Percentiles rank a stretch among this genome's conserved stretches.
These are phyloP conservation scores for Phytopythium kandeliae DNA, from an alignment of 352 stramenopile genomes.

Conservation along the genomic window DNA sequence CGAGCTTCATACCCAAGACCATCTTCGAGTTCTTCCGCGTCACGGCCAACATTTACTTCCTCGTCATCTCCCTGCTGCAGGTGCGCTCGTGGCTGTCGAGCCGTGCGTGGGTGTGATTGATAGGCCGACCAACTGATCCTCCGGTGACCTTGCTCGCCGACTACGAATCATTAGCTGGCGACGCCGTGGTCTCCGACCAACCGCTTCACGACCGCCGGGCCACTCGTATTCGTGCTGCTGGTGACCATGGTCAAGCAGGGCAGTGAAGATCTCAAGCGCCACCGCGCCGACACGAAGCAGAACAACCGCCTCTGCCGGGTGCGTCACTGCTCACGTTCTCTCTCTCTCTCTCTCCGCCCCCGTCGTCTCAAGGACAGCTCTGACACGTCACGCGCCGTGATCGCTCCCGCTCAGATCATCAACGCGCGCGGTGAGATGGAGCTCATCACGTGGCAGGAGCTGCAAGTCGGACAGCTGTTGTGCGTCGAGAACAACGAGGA, in stretches of 20 bases:
- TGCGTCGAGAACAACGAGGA: constrained; percentile 78
- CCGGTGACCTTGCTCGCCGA: background rate
- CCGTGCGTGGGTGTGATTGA: no score
- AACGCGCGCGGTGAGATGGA: constrained; percentile 34
- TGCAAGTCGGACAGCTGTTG: constrained; percentile 77
- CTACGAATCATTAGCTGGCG: constrained; percentile 24
- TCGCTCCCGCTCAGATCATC: constrained; percentile 29
- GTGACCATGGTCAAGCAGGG: constrained; percentile 77
- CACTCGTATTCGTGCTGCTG: constrained; percentile 65
- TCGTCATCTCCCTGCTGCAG: constrained; percentile 91
- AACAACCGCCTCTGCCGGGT: constrained; percentile 51
- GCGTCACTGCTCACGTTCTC: no score
- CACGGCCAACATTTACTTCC: constrained; percentile 94
- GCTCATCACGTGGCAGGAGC: constrained; percentile 54
- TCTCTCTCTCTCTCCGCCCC: no score
- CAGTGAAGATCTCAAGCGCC: constrained; percentile 61
- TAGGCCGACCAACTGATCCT: no score
- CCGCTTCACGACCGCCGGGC: constrained; percentile 62
- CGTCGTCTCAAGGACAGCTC: no score
- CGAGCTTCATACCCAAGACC: constrained; percentile 90
- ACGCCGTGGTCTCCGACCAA: constrained; percentile 66
- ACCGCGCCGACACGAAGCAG: constrained; percentile 58
- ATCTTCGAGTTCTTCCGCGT: constrained; percentile 93
- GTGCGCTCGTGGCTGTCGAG: background rate
- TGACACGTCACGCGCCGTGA: no score